Conservation (phyloP, 2,329 filamentous ascomycete genomes). For the Stenocarpella maydis region DNA sequence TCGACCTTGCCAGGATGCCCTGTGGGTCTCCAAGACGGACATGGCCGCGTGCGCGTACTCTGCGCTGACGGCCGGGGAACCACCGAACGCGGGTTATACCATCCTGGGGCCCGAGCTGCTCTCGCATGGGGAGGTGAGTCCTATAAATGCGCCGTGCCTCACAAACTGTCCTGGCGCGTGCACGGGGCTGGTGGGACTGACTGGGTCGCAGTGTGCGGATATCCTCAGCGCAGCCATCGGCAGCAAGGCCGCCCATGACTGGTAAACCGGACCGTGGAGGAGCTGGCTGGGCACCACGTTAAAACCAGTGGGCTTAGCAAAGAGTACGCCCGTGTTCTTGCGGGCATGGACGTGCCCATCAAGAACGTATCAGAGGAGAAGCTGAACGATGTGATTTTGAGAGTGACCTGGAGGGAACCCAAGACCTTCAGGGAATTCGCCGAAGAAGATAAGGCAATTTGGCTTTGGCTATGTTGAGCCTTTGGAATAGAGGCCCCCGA, state of each 20-base stretch:
- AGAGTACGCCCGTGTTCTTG: constrained; percentile 45
- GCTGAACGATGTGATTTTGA: constrained; percentile 45
- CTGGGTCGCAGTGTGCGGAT: constrained; percentile 43
- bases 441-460: constrained; percentile 38
- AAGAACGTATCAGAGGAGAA: constrained; percentile 47
- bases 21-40: constrained; percentile 56
- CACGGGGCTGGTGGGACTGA: constrained; percentile 12
- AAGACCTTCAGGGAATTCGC: constrained; percentile 43
- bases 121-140: constrained; percentile 45
- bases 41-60: constrained; percentile 55
- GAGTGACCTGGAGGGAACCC: constrained; percentile 46
- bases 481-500: neutral
- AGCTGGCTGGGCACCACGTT: constrained; percentile 40
- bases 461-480: constrained; percentile 34
- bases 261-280: constrained; percentile 43
- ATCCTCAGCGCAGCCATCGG: constrained; percentile 45
- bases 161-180: neutral
- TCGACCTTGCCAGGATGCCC: constrained; percentile 54
- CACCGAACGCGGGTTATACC: constrained; percentile 51
- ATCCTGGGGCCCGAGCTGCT: constrained; percentile 49
- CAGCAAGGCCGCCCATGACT: constrained; percentile 46
- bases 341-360: constrained; percentile 45
- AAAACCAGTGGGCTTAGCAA: constrained; percentile 42
- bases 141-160: neutral
- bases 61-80: constrained; percentile 48